These are phyloP conservation scores for Melampsora larici-populina DNA, from an alignment of 1,284 basidiomycete species.

Conservation along the genomic window DNA sequence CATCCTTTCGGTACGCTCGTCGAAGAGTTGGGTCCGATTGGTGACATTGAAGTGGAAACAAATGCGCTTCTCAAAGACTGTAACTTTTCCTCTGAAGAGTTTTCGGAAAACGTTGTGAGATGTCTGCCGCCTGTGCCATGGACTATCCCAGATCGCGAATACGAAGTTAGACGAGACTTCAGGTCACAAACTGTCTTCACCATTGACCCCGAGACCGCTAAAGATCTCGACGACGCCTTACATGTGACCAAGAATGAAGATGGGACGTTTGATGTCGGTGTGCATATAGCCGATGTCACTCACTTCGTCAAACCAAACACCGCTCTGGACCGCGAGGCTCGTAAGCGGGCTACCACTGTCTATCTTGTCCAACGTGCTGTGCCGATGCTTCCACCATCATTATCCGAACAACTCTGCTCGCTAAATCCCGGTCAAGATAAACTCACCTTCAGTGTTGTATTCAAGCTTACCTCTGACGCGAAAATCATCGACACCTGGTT, in stretches of 20 bases:
- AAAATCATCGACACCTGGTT: conserved; percentile 84
- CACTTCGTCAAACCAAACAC: conserved; percentile 76
- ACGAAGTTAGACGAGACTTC: conserved; percentile 77
- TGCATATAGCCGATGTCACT: conserved; percentile 94
- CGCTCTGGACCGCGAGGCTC: conserved; percentile 92
- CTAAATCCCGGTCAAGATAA: conserved; percentile 81
- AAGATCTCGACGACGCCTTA: conserved; percentile 90
- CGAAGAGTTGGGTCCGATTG: conserved; percentile 97
- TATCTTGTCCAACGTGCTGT: conserved; percentile 92
- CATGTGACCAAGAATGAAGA: conserved; percentile 84
- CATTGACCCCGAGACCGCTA: conserved; percentile 83
- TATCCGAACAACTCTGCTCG: conserved; percentile 90
- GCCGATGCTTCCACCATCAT: conserved; percentile 87
- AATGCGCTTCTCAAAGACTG: conserved; percentile 95
- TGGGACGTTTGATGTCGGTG: conserved; percentile 82
- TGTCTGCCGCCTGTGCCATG: conserved; percentile 91
- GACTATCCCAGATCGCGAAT: conserved; percentile 88
- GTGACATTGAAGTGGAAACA: conserved; percentile 94
- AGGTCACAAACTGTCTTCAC: conserved; percentile 82
- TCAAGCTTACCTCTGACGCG: conserved; percentile 79
- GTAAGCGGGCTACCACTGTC: conserved; percentile 93
- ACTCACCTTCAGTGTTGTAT: conserved; percentile 80
- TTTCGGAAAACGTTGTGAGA: conserved; percentile 73
- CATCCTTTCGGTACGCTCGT: conserved; percentile 98
- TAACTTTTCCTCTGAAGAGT: conserved; percentile 60